Conservation (phyloP, 176 grass and related monocot species). For the Carex kokanica region DNA sequence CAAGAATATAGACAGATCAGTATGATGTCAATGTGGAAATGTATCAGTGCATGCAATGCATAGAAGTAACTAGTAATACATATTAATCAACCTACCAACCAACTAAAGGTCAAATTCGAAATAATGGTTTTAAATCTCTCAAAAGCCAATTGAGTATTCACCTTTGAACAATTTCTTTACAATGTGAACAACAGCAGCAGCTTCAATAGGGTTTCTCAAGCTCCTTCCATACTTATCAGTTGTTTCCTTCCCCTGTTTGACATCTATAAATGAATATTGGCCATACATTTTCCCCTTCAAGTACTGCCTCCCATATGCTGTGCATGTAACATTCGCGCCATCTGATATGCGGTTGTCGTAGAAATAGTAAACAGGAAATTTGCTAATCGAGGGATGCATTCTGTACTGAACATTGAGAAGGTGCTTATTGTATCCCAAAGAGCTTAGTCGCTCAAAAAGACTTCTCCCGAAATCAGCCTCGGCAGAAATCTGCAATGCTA, state of each 20-base stretch:
- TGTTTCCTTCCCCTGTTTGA: conserved; percentile 44
- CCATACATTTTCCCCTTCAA: conserved; percentile 46
- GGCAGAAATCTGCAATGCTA: conserved; percentile 32
- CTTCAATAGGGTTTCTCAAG: conserved; percentile 53
- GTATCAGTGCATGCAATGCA: background rate
- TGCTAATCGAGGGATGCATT: conserved; percentile 76
- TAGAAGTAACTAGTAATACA: background rate
- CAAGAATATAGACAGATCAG: background rate
- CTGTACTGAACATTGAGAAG: conserved; percentile 70
- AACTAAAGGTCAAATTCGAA: background rate
- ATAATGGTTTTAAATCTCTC: background rate
- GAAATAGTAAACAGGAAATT: conserved; percentile 50
- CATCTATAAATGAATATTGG: conserved; percentile 67
- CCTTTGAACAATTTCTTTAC: conserved; percentile 47
- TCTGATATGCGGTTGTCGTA: conserved; percentile 40
- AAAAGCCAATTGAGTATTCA: background rate
- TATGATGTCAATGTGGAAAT: background rate
- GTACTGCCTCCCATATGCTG: conserved; percentile 30
- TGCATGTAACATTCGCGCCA: conserved; percentile 43
- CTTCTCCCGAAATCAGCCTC: conserved; percentile 57
- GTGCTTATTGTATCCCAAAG: conserved; percentile 55
- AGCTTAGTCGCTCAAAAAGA: conserved; percentile 57
- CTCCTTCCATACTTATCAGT: conserved; percentile 32
- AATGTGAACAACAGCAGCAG: conserved; percentile 35
- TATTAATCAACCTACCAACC: too few relatives aligned